These are phyloP conservation scores for Hypericum androsaemum DNA, from an alignment of 345 rosid species.

Conservation along the genomic window DNA sequence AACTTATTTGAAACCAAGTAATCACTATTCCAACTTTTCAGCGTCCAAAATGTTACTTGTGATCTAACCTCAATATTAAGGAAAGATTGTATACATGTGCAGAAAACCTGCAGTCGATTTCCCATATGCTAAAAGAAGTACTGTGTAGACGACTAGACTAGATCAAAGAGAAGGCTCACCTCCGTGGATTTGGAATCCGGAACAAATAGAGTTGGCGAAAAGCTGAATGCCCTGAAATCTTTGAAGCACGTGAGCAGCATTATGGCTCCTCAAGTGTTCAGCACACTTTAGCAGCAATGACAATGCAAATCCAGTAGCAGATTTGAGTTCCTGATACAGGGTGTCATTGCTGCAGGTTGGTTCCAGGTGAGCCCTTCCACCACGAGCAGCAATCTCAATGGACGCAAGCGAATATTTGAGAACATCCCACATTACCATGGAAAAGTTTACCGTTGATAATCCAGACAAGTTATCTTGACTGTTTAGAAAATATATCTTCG, in stretches of 20 bases:
- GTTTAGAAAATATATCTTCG: constrained; percentile 41
- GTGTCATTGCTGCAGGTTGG: constrained; percentile 41
- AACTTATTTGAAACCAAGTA: no score
- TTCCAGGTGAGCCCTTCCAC: constrained; percentile 36
- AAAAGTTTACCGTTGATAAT: constrained; percentile 36
- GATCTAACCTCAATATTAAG: no score
- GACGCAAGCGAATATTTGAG: constrained; percentile 80
- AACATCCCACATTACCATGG: constrained; percentile 80
- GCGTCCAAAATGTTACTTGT: no score
- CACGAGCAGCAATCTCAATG: constrained; percentile 69
- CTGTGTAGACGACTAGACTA: not conserved
- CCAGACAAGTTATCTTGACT: constrained; percentile 30
- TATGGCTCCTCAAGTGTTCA: constrained; percentile 44
- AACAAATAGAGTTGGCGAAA: constrained; percentile 65
- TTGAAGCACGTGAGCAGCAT: constrained; percentile 61
- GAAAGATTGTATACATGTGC: no score
- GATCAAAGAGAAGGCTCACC: constrained; percentile 9
- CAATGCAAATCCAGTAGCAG: constrained; percentile 59
- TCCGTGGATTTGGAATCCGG: constrained; percentile 22
- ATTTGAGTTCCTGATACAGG: constrained; percentile 57
- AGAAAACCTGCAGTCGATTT: no score
- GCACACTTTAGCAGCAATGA: constrained; percentile 59
- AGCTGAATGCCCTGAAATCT: constrained; percentile 76
- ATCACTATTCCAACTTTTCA: no score
- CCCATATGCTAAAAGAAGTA: no score